A percentile compares a stretch with the other conserved stretches of the same genome.
Conservation (phyloP, 192 early-diverging fungal species). For the Podochytrium sp. region DNA sequence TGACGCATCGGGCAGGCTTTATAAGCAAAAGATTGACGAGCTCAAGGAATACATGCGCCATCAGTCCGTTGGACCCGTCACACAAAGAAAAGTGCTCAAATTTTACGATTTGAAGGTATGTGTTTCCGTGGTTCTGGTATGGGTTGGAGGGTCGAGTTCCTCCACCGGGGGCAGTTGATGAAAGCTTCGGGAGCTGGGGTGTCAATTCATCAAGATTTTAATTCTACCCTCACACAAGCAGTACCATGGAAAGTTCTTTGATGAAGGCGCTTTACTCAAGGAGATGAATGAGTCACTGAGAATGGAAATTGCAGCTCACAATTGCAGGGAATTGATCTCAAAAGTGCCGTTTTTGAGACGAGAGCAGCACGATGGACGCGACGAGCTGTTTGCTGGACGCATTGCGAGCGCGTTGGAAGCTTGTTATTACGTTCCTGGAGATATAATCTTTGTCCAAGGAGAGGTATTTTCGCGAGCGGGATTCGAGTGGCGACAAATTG, state of each 20-base stretch:
- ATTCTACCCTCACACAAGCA: constrained; percentile 43
- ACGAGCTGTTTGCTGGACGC: constrained; percentile 46
- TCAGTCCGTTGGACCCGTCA: constrained; percentile 6
- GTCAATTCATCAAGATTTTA: too few species aligned
- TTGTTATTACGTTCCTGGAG: constrained; percentile 47
- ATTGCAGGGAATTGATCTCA: constrained; percentile 49
- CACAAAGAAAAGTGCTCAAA: constrained; percentile 21
- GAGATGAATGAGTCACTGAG: constrained; percentile 50
- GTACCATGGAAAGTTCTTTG: constrained; percentile 54
- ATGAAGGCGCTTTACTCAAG: constrained; percentile 40
- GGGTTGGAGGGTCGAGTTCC: too few species aligned
- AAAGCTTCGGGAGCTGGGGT: constrained; percentile 3
- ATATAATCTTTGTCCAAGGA: constrained; percentile 51
- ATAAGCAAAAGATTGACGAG: constrained; percentile 41
- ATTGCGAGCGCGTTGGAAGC: constrained; percentile 42
- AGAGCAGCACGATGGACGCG: constrained; percentile 44
- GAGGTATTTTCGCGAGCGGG: constrained; percentile 4
- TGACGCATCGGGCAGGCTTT: constrained; percentile 30
- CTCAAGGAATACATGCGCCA: constrained; percentile 38
- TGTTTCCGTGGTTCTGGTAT: too few species aligned
- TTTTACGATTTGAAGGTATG: constrained; percentile 41
- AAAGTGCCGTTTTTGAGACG: constrained; percentile 54
- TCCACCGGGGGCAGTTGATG: constrained; percentile 43
- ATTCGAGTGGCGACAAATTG: not conserved
- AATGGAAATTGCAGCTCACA: constrained; percentile 52